phyloP scores from a whole-genome alignment of 371 early-diverging fungal species.

The Mortierella sp. region DNA sequence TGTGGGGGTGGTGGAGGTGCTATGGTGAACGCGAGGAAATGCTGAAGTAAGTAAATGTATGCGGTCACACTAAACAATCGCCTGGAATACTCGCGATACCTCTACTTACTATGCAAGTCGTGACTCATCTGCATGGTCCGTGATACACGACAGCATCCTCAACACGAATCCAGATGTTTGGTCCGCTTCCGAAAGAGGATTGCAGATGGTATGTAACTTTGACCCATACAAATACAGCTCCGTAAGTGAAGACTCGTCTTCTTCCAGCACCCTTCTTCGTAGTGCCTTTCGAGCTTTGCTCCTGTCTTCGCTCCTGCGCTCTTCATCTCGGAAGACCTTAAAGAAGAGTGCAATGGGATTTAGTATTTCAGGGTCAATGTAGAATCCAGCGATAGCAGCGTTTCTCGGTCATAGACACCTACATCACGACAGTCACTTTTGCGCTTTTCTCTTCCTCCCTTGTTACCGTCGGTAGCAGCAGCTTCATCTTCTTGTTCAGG shows the following conservation, averaged over 20 bases:
- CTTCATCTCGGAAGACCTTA: conserved; percentile 1
- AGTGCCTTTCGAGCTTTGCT: conserved; percentile 7
- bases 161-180: not conserved
- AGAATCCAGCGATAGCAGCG: too few species aligned
- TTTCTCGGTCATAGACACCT: too few species aligned
- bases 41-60: not conserved
- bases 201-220: conserved; percentile 7
- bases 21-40: not conserved
- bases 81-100: too few species aligned
- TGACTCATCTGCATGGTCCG: not conserved
- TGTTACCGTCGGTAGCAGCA: too few species aligned
- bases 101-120: conserved; percentile 7
- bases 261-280: conserved; percentile 3
- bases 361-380: not conserved
- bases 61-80: not conserved
- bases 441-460: too few species aligned
- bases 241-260: conserved; percentile 2
- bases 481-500: too few species aligned
- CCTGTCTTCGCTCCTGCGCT: not conserved
- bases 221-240: not conserved
- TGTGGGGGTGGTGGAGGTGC: not conserved
- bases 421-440: not conserved
- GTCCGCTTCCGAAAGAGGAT: conserved; percentile 2
- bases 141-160: not conserved
- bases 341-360: too few species aligned